Percentiles rank a stretch among this genome's conserved stretches.
phyloP scores from a whole-genome alignment of 805 yeast species.

The Jamesozyma rosinii region DNA sequence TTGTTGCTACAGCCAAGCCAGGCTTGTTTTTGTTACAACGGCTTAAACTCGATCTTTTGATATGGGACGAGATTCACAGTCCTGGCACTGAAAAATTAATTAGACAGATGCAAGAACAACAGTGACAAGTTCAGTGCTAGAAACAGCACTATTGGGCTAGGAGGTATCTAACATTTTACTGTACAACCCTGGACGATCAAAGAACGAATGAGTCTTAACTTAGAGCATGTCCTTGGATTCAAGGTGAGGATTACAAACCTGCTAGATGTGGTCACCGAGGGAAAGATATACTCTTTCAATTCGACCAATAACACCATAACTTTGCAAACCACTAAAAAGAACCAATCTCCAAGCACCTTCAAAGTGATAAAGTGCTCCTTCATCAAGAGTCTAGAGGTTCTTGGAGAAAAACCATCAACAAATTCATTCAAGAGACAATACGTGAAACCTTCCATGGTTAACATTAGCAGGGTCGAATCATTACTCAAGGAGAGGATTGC shows the following conservation, averaged over 20 bases:
- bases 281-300: constrained; percentile 54
- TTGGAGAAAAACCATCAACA: constrained; percentile 32
- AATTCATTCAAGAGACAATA: constrained; percentile 27
- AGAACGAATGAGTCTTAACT: constrained; percentile 21
- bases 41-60: not conserved
- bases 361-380: constrained; percentile 49
- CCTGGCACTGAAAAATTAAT: not conserved
- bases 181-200: not conserved
- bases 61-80: not conserved
- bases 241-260: constrained; percentile 55
- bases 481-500: constrained; percentile 21
- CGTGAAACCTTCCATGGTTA: constrained; percentile 30
- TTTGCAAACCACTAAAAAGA: constrained; percentile 21
- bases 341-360: constrained; percentile 28
- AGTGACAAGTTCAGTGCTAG: too few species aligned
- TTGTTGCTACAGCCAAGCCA: too few species aligned
- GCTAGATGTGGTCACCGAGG: constrained; percentile 49
- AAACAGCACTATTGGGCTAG: too few species aligned
- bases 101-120: not conserved
- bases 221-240: constrained; percentile 26
- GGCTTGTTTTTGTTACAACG: not conserved
- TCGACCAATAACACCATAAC: constrained; percentile 34
- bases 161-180: not conserved
- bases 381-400: constrained; percentile 43
- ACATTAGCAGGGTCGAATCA: constrained; percentile 23